These are phyloP conservation scores for Canavalia ensiformis DNA, from an alignment of 306 rosid genomes.

Conservation along the genomic window DNA sequence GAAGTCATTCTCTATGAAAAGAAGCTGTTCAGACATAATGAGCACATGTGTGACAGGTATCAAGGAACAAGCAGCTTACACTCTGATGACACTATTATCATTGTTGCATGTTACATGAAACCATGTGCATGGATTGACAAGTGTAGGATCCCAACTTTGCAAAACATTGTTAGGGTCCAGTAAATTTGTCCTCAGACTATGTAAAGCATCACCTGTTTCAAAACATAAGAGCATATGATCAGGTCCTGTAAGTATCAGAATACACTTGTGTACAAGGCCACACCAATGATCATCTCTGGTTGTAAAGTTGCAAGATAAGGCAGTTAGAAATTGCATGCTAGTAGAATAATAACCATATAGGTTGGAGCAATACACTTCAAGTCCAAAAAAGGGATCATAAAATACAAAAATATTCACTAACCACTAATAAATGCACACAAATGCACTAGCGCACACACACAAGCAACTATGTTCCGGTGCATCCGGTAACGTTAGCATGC, in stretches of 20 bases:
- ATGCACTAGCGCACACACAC: neutral
- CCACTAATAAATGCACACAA: neutral
- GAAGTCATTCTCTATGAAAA: slow-evolving; percentile 26
- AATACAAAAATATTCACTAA: neutral
- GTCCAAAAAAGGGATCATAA: neutral
- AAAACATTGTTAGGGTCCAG: slow-evolving; percentile 94
- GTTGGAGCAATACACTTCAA: slow-evolving; percentile 11
- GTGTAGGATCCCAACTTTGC: slow-evolving; percentile 99
- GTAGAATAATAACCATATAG: slow-evolving; percentile 5
- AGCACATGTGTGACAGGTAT: slow-evolving; percentile 20
- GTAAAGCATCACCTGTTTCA: slow-evolving; percentile 93
- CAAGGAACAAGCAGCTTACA: slow-evolving; percentile 66
- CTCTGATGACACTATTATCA: slow-evolving; percentile 96
- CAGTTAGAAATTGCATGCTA: neutral
- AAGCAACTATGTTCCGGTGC: too few species aligned
- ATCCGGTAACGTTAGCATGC: too few species aligned
- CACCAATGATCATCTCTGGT: slow-evolving; percentile 8
- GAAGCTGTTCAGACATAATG: slow-evolving; percentile 26
- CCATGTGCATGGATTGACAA: slow-evolving; percentile 99
- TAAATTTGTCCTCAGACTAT: slow-evolving; percentile 87
- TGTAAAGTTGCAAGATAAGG: slow-evolving; percentile 1
- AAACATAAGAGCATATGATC: slow-evolving; percentile 43
- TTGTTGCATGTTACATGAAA: slow-evolving; percentile 99
- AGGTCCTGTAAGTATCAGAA: slow-evolving; percentile 38
- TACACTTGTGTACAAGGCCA: slow-evolving; percentile 15